Evolutionary conservation across 2,329 filamentous ascomycete genomes (phyloP), one percentile per base, ranked within the genome.

Genomic region (Penicillium sp.): DNA sequence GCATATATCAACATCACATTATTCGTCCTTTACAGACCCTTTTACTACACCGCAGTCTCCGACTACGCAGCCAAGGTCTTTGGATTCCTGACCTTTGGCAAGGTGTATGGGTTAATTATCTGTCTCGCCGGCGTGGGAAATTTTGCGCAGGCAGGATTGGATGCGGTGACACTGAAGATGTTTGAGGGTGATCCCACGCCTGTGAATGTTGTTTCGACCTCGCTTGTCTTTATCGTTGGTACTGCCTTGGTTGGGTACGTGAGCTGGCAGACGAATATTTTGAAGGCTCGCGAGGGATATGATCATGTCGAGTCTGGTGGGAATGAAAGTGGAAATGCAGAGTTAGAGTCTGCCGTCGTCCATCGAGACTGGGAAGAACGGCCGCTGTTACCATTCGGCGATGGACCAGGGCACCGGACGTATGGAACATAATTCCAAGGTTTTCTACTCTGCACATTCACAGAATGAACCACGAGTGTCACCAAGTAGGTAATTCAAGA

Each of bases 61-160:
- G 88, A 95, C 66, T 94, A 93, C 62, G 77, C 79, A 13, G 87
- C 86, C 44, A 94, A 94, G 66, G 87, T 95, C 23, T 95, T 95
- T 60, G 88, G 88, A 11, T 94, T 94, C 66, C 75, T 80, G 44
- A 94, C 87, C 0, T 95, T 95, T 52, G 89, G 88, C 30, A 94
- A 85, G 40, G 87, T 95, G n/a, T 95, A 95, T 63, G 88, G 88
- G 8, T 74, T 89, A 13, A 84, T 94, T 49, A 94, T 95, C 51
- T 93, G 85, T 63, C 67, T 92, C 1, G 82, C 87, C 0, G 88
- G 89, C 0, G 61, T 95, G 0, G 74, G 88, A 55, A 94, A 93
- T 64, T 89, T 95, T 56, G 77, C 77, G 1, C 87, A 94, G 67
- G 82, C 82, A 4, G 86, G 77, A 0, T 71, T 95, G 22, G 88